A percentile compares a stretch with the other conserved stretches of the same genome.
Conservation (phyloP, 1,139 yeast species). For the Zygosaccharomyces sapae region DNA sequence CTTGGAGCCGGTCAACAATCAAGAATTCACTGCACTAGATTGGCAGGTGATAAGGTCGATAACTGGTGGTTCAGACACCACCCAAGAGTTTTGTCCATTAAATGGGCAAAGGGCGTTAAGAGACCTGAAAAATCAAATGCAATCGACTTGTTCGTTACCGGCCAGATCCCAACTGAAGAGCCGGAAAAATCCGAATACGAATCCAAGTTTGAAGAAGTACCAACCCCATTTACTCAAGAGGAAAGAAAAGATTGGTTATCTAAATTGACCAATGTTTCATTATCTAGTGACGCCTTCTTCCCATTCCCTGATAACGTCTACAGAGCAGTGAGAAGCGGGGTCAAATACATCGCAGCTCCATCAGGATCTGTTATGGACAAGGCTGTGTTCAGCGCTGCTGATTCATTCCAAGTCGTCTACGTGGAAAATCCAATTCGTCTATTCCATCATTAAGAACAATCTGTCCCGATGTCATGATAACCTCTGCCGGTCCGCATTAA, state of each 20-base stretch:
- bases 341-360: conserved; percentile 92
- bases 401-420: conserved; percentile 78
- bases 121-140: conserved; percentile 99
- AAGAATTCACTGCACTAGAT: conserved; percentile 96
- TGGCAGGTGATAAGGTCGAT: conserved; percentile 98
- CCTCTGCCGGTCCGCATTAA: not conserved
- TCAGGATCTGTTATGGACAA: conserved; percentile 97
- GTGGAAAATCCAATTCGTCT: conserved; percentile 94
- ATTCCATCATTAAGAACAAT: conserved; percentile 74
- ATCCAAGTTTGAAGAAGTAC: conserved; percentile 77
- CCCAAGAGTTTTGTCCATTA: conserved; percentile 83
- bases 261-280: conserved; percentile 77
- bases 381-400: conserved; percentile 94
- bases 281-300: conserved; percentile 97
- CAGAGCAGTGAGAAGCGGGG: conserved; percentile 96
- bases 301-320: conserved; percentile 99
- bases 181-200: conserved; percentile 93
- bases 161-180: conserved; percentile 84
- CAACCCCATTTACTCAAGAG: conserved; percentile 72
- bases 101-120: conserved; percentile 98
- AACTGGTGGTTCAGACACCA: conserved; percentile 99
- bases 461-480: not conserved
- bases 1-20: conserved; percentile 99
- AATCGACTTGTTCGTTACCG: conserved; percentile 86
- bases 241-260: conserved; percentile 87